phyloP scores from a whole-genome alignment of 768 basidiomycete species.

The Peribolospora kevripleyi region DNA sequence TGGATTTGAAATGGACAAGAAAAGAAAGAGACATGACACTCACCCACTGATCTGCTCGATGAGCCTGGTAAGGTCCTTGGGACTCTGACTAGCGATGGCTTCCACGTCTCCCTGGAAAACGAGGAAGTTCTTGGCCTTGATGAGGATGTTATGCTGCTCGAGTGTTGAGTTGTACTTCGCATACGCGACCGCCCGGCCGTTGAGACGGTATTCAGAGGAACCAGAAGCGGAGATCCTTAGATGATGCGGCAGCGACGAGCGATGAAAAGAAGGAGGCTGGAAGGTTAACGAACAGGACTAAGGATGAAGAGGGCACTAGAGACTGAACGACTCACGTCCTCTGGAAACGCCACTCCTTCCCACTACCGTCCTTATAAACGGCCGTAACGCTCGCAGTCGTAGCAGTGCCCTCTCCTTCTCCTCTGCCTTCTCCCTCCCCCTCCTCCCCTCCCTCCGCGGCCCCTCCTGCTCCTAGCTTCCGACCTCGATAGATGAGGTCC shows the following conservation, averaged over 20 bases:
- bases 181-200: slow-evolving; percentile 57
- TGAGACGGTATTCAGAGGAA: slow-evolving; percentile 72
- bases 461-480: slow-evolving; percentile 24
- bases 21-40: slow-evolving; percentile 1
- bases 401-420: slow-evolving; percentile 56
- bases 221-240: slow-evolving; percentile 64
- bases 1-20: neutral
- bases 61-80: slow-evolving; percentile 63
- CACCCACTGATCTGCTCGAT: slow-evolving; percentile 84
- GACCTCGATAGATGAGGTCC: slow-evolving; percentile 87
- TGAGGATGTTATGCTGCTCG: slow-evolving; percentile 72
- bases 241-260: neutral
- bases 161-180: slow-evolving; percentile 71
- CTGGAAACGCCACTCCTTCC: slow-evolving; percentile 73
- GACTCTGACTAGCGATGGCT: slow-evolving; percentile 81
- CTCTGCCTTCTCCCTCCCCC: slow-evolving; percentile 27
- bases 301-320: neutral
- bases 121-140: slow-evolving; percentile 97
- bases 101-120: slow-evolving; percentile 99
- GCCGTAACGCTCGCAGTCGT: slow-evolving; percentile 91
- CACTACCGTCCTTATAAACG: slow-evolving; percentile 49
- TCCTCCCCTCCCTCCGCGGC: slow-evolving; percentile 20
- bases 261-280: neutral
- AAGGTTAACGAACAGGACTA: neutral
- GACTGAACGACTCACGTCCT: slow-evolving; percentile 44